phyloP scores from a whole-genome alignment of 2,329 filamentous ascomycete genomes.

The Apiospora kogelbergensis region DNA sequence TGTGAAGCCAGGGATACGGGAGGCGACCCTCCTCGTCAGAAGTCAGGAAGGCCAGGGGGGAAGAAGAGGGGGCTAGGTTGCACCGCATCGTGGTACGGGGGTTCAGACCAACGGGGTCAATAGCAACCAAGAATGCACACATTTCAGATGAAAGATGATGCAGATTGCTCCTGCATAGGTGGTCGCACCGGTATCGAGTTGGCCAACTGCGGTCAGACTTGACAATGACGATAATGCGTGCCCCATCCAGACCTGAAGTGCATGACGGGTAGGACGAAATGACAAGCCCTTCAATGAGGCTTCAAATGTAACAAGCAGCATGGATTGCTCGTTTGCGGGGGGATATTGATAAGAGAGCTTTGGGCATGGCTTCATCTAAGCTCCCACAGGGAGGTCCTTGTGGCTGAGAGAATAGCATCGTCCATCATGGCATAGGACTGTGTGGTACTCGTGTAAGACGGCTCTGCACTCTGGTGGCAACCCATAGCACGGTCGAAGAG shows the following conservation, averaged over 20 bases:
- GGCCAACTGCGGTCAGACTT: constrained; percentile 1
- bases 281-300: background rate
- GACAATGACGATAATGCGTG: constrained; percentile 8
- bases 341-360: background rate
- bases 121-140: background rate
- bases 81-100: background rate
- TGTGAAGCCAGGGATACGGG: background rate
- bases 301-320: background rate
- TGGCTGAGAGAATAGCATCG: background rate
- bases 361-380: background rate
- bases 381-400: background rate
- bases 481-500: background rate
- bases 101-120: background rate
- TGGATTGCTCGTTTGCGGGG: background rate
- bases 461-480: background rate
- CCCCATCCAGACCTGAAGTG: background rate
- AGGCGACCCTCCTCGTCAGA: background rate
- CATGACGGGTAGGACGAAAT: background rate
- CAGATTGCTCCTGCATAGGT: constrained; percentile 8
- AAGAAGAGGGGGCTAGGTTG: constrained; percentile 4
- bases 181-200: constrained; percentile 1
- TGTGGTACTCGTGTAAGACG: background rate
- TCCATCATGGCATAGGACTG: background rate
- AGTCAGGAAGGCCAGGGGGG: background rate
- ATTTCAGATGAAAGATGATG: constrained; percentile 8